Percentiles rank a stretch among this genome's conserved stretches.
These are phyloP conservation scores for Colletotrichum filicis DNA, from an alignment of 2,329 filamentous ascomycete species.

Conservation along the genomic window DNA sequence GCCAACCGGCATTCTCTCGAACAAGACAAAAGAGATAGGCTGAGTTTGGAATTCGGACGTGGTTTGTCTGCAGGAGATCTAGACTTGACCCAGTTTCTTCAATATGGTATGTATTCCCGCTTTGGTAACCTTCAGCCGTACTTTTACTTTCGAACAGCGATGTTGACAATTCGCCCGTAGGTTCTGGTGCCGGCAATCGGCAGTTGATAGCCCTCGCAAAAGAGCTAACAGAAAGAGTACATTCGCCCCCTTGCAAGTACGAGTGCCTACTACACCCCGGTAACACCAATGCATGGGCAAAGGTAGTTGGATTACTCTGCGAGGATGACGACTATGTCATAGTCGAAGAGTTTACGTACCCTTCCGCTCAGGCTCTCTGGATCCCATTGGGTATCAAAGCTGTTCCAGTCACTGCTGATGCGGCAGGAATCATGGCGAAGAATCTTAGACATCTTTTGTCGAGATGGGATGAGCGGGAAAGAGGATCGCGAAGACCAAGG, in stretches of 20 bases:
- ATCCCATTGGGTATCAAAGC: constrained; percentile 42
- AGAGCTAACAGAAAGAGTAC: constrained; percentile 38
- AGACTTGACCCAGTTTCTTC: background rate
- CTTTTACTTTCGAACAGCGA: background rate
- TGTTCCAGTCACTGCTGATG: constrained; percentile 41
- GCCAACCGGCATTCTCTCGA: background rate
- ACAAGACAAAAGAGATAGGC: background rate
- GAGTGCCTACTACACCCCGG: constrained; percentile 42
- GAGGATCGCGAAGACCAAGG: constrained; percentile 31
- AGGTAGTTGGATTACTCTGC: constrained; percentile 43
- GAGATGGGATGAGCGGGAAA: constrained; percentile 38
- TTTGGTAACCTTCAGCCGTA: background rate
- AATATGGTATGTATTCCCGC: background rate
- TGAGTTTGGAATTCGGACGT: constrained; percentile 22
- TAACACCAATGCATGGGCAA: constrained; percentile 46
- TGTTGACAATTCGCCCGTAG: background rate
- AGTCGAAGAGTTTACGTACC: constrained; percentile 44
- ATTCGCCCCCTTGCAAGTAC: constrained; percentile 38
- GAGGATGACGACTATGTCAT: constrained; percentile 44
- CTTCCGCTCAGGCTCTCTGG: constrained; percentile 44
- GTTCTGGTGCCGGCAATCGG: constrained; percentile 34
- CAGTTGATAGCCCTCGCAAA: constrained; percentile 33
- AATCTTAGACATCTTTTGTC: constrained; percentile 37
- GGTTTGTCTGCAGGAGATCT: background rate
- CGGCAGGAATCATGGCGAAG: constrained; percentile 39